These are phyloP conservation scores for Jatropha multifida DNA, from an alignment of 441 rosid species.

Conservation along the genomic window DNA sequence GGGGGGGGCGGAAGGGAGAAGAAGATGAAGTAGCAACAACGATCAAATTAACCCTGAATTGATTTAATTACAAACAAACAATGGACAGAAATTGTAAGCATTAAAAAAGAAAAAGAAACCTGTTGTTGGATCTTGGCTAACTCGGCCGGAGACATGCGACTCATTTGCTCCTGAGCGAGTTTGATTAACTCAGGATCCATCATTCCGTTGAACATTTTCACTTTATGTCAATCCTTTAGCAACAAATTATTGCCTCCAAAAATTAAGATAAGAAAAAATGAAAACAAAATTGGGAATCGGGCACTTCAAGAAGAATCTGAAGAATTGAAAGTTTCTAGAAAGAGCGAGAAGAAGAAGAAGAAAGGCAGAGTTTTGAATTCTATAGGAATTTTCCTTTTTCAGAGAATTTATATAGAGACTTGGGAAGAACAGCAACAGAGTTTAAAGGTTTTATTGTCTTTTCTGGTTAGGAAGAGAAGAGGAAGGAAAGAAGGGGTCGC, in stretches of 20 bases:
- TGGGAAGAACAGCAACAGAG: neutral
- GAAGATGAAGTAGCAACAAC: too few species aligned
- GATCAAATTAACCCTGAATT: neutral
- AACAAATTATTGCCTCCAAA: neutral
- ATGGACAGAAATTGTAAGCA: neutral
- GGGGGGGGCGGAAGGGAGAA: too few species aligned
- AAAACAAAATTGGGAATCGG: neutral
- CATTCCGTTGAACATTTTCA: conserved; percentile 63
- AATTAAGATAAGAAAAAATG: neutral
- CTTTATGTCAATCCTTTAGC: neutral
- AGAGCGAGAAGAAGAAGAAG: neutral
- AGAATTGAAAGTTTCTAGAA: too few species aligned
- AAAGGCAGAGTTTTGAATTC: neutral
- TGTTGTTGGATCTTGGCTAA: conserved; percentile 81
- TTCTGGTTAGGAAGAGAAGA: too few species aligned
- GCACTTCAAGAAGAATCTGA: neutral
- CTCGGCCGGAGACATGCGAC: conserved; percentile 85
- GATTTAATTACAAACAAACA: neutral
- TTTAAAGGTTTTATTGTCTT: too few species aligned
- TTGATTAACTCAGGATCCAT: conserved; percentile 93
- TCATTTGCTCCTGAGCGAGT: conserved; percentile 92
- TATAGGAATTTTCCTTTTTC: too few species aligned
- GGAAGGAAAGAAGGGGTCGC: neutral
- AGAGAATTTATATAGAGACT: neutral
- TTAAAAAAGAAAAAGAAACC: conserved; percentile 37